These are phyloP conservation scores for Colletotrichum destructivum DNA, from an alignment of 2,329 filamentous ascomycete species.

Conservation along the genomic window DNA sequence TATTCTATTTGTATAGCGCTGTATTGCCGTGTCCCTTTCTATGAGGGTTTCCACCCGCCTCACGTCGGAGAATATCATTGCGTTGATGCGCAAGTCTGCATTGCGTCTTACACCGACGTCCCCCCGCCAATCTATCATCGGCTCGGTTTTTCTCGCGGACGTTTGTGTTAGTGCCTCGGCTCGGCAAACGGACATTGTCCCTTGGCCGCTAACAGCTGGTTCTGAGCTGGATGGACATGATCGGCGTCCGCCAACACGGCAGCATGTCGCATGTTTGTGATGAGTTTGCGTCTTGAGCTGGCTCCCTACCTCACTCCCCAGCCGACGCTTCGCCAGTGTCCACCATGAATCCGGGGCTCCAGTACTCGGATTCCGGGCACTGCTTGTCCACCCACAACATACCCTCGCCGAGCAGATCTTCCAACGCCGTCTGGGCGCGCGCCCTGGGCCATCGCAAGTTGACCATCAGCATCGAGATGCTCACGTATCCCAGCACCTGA, in stretches of 20 bases:
- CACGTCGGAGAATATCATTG: neutral
- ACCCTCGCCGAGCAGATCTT: constrained; percentile 89
- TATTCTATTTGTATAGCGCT: neutral
- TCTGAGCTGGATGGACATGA: neutral
- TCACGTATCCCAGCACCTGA: constrained; percentile 91
- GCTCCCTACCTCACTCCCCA: constrained; percentile 30
- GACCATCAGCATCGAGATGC: constrained; percentile 86
- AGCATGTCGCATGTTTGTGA: constrained; percentile 32
- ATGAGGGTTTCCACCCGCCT: neutral
- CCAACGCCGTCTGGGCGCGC: constrained; percentile 88
- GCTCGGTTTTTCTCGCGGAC: neutral
- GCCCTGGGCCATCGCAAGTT: constrained; percentile 91
- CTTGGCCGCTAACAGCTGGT: too few relatives aligned
- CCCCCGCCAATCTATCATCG: neutral
- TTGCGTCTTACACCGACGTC: neutral
- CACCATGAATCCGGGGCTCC: constrained; percentile 85
- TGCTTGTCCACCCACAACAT: constrained; percentile 96
- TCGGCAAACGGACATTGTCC: neutral
- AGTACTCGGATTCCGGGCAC: constrained; percentile 90
- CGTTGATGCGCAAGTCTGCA: neutral
- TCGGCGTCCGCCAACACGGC: neutral
- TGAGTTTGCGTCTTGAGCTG: constrained; percentile 44
- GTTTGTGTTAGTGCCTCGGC: neutral
- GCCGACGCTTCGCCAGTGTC: constrained; percentile 52
- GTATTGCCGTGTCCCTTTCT: neutral